Base-by-base conservation (phyloP, 768 basidiomycete species). In the Leccinum sublutescens region DNA sequence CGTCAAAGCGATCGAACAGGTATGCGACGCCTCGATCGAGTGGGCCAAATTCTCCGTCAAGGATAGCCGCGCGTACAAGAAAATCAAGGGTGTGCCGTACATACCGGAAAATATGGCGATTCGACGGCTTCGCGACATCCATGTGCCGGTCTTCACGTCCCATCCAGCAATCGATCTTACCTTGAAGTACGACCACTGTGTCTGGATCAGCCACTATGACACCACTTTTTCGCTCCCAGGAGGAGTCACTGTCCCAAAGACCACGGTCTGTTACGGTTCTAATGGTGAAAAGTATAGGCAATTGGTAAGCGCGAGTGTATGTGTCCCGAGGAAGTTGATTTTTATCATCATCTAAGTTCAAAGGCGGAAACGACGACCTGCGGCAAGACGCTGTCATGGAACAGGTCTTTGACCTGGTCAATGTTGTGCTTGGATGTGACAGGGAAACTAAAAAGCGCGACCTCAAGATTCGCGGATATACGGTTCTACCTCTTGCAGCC, bases 331-430 rank as follows among this genome's bases (percentile, higher is more conserved):
- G 23, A 23, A 31, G 43, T 34, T 65, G 21, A 63, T 23, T 2
- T 10, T 43, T 19, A 19, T 43, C n/a, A 11, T n/a, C 50, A 65
- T 48, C 5, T 34, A 40, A 96, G 93, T 95, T 94, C 76, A 98
- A 99, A 71, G 93, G 93, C 4, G 89, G 89, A 9, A 34, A 34
- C 12, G 80, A 85, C 10, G 97, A 99, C 67, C 71, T 97, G 50
- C 87, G 97, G 43, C 97, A 99, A 74, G 97, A 99, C 69, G 95
- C 95, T 1, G 94, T 98, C 54, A 98, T 99, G 95, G 93, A 98
- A 68, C 97, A 99, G 74, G 93, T 97, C 2, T 99, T 99, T 67
- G 85, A 85, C 19, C 80, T 98, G 19, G 89, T 95, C 57, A 98
- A 98, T 62, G 74, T 81, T 9, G 81, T 98, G 2, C 80, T 99